A percentile compares a stretch with the other conserved stretches of the same genome.
Evolutionary conservation across 176 grass and related monocot species (phyloP).

Genomic region (Puya raimondii): DNA sequence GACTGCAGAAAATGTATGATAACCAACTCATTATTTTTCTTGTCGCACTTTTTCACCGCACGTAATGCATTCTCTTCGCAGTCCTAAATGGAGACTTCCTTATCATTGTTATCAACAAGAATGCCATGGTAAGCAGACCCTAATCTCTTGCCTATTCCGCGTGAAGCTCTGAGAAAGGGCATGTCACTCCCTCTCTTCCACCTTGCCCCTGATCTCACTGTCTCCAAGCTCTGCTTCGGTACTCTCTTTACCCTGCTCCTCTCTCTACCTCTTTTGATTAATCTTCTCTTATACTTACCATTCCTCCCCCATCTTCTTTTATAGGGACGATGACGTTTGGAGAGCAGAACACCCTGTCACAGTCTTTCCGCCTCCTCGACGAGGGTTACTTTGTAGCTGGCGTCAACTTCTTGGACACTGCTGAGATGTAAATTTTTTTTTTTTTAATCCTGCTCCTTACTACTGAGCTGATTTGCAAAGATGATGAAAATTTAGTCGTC

Average conservation of each 20-base stretch:
- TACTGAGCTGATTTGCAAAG: no score
- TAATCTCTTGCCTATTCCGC: no score
- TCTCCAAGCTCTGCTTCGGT: slow-evolving; percentile 83
- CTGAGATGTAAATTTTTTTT: slow-evolving; percentile 56
- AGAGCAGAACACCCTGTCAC: slow-evolving; percentile 49
- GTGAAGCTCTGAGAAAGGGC: neutral
- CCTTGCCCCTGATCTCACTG: slow-evolving; percentile 53
- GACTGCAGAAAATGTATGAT: no score
- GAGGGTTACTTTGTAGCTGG: slow-evolving; percentile 51
- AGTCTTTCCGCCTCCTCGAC: slow-evolving; percentile 67
- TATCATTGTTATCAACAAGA: no score
- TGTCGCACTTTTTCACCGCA: no score
- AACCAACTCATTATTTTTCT: no score
- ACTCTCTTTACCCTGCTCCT: neutral
- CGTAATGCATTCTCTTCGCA: no score
- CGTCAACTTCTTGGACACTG: slow-evolving; percentile 81
- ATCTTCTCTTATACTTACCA: neutral
- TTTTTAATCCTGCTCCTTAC: no score
- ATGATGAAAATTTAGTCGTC: neutral
- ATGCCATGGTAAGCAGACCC: neutral
- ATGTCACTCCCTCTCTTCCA: slow-evolving; percentile 60
- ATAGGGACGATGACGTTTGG: slow-evolving; percentile 92
- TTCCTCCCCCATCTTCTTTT: neutral
- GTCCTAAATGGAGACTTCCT: no score
- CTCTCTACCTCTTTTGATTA: neutral